phyloP scores from a whole-genome alignment of 805 yeast species.

The Metschnikowia gruessii region DNA sequence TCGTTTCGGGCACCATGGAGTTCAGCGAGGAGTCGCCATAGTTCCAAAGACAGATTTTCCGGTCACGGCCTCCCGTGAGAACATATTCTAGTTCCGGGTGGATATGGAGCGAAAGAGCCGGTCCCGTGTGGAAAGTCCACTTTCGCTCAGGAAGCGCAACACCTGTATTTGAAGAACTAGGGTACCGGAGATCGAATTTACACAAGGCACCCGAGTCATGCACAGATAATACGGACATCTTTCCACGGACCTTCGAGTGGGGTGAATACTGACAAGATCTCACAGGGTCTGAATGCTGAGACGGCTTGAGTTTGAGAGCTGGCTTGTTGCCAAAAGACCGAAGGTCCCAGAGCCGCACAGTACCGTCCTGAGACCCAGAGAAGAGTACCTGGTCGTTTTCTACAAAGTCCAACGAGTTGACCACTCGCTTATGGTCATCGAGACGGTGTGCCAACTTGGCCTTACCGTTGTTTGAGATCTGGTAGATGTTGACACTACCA shows the following conservation, averaged over 20 bases:
- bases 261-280: constrained; percentile 53
- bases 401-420: constrained; percentile 41
- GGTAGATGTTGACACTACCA: constrained; percentile 35
- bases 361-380: constrained; percentile 77
- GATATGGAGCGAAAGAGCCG: constrained; percentile 85
- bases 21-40: constrained; percentile 29
- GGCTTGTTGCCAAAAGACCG: constrained; percentile 48
- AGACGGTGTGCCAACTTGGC: constrained; percentile 28
- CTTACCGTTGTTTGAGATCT: constrained; percentile 33
- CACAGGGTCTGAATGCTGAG: constrained; percentile 69
- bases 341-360: constrained; percentile 73
- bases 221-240: constrained; percentile 59
- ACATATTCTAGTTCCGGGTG: constrained; percentile 81
- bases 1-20: constrained; percentile 56
- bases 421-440: constrained; percentile 41
- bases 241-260: constrained; percentile 43
- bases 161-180: constrained; percentile 24
- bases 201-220: constrained; percentile 89
- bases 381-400: constrained; percentile 26
- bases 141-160: constrained; percentile 58
- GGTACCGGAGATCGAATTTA: constrained; percentile 73
- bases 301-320: constrained; percentile 42
- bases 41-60: constrained; percentile 74
- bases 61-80: constrained; percentile 91
- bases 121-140: constrained; percentile 87